Evolutionary conservation across 2,329 filamentous ascomycete genomes (phyloP), one percentile per base, ranked within the genome.

Genomic region (Aspergillus melleus): DNA sequence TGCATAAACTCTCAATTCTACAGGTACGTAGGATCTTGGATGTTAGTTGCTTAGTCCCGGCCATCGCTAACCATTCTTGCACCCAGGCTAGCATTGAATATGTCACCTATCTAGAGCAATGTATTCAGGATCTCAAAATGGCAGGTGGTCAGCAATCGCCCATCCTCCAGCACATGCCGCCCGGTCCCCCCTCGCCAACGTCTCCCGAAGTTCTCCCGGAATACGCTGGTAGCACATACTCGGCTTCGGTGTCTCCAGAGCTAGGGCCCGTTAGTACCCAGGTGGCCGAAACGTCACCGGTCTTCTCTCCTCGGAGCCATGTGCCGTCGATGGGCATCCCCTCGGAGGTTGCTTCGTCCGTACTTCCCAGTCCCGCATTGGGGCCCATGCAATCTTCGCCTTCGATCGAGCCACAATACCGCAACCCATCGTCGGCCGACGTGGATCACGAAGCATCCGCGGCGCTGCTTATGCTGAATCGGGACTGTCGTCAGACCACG

Each of bases 1-100:
- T 98, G 95, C 95, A 98, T 77, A 99, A 99, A 78, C 80, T 98
- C 59, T 92, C 93, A 16, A 97, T 98, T 67, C 79, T 98, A 54
- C 92, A 97, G 86, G 93, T 96, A 75, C 64, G 83, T 75, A 26
- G 6, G 10, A 44, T 44, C 24, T 12, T 52, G 55, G 29, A 12
- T 46, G 6, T 29, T n/a, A 50, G 52, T 14, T 26, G 50, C 39
- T 19, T 9, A 26, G 50, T 12, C 52, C 58, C 67, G 32, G n/a
- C 20, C 51, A 51, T 49, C 30, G 10, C 51, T 59, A 19, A 49
- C 49, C 19, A 54, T 32, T 32, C 1, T 63, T 26, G 11, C 19
- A 47, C 1, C 16, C 14, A 96, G 92, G 94, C 94, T 5, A 95
- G 92, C 51, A 98, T 98, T 61, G 95, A 98, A 69, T 98, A 99